A percentile compares a stretch with the other conserved stretches of the same genome.
These are phyloP conservation scores for Beauveria sp. DNA, from an alignment of 2,329 filamentous ascomycete species.

Conservation along the genomic window DNA sequence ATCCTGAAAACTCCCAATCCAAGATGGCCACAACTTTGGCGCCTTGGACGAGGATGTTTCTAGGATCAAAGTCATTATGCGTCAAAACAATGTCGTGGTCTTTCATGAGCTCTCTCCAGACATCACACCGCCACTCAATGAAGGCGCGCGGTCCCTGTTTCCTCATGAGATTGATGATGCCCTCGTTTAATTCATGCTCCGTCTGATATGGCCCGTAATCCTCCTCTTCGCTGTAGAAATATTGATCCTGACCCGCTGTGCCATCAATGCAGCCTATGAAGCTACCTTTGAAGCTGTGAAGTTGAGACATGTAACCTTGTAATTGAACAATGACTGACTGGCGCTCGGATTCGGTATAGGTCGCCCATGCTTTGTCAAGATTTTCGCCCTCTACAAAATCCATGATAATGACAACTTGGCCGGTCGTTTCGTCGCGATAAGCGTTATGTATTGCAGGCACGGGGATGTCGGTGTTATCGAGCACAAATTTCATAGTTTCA, in stretches of 20 bases:
- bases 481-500: conserved; percentile 13
- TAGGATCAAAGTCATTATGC: conserved; percentile 11
- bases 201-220: conserved; percentile 14
- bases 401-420: conserved; percentile 16
- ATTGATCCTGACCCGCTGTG: conserved; percentile 16
- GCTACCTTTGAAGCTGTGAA: conserved; percentile 14
- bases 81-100: conserved; percentile 13
- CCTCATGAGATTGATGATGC: conserved; percentile 15
- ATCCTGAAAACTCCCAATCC: conserved; percentile 11
- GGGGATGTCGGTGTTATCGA: conserved; percentile 12
- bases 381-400: conserved; percentile 15
- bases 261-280: conserved; percentile 17
- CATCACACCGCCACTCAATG: conserved; percentile 11
- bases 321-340: conserved; percentile 16
- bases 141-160: conserved; percentile 4
- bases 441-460: conserved; percentile 11
- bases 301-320: conserved; percentile 15
- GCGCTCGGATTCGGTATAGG: conserved; percentile 11
- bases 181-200: conserved; percentile 17
- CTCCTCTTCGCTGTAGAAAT: conserved; percentile 12
- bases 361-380: conserved; percentile 14
- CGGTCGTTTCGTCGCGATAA: conserved; percentile 10
- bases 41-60: conserved; percentile 7
- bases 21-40: conserved; percentile 16
- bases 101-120: conserved; percentile 15